Base-by-base conservation (phyloP, 768 basidiomycete species). In the Baorangia bicolor region DNA sequence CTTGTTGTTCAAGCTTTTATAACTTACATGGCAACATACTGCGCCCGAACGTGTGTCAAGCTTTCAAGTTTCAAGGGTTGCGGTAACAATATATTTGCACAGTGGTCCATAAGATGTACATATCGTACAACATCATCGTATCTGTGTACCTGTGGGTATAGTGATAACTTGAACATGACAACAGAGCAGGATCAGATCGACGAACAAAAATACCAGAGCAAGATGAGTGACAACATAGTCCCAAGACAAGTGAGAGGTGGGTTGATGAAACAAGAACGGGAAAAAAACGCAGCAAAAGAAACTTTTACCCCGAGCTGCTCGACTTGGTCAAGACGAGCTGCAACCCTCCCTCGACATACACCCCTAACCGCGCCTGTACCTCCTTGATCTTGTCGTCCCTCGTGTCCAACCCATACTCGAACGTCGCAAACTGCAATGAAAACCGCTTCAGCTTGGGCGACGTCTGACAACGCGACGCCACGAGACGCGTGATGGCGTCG, bases 371-470 rank as follows among this genome's bases (percentile, higher is more conserved):
- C 23, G 51, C 43, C 27, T 44, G 47, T 20, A 66, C 35, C 30
- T 66, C 48, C 20, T 31, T 41, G 25, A 70, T 72, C 51, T 56
- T 72, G 34, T 58, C 59, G 41, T 71, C 71, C 51, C 71, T 44
- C 37, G 41, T 63, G 37, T 70, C 69, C 45, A 59, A 20, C 33
- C 71, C 69, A 42, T 73, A 69, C 55, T 69, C 64, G 30, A 69
- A 71, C 33, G 59, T 51, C 13, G 60, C 67, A 25, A 73, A 37
- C 45, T 73, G 69, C 38, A 70, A 20, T 35, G 55, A 50, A 39
- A 70, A 67, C 38, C 23, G 49, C 45, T 43, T 59, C 16, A 70
- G 56, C 34, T 25, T 55, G 12, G 55, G 54, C 23, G 39, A 52
- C 14, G 45, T 23, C 23, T 18, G 40, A 38, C 53, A 59, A 6